These are phyloP conservation scores for Eleusine coracana DNA, from an alignment of 176 grass and related monocot genomes.

Conservation along the genomic window DNA sequence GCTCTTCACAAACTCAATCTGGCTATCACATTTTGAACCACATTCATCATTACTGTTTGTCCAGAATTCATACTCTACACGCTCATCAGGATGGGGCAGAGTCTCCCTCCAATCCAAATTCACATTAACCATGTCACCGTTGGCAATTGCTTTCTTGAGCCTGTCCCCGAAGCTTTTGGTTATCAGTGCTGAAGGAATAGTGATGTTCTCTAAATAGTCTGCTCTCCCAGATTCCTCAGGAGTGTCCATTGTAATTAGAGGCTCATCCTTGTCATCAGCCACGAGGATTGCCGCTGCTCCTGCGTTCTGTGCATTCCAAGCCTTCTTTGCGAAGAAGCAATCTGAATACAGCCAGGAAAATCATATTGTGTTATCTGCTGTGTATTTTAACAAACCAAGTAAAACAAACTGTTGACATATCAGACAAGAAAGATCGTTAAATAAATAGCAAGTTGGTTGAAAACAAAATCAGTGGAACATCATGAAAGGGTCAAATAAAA, in stretches of 20 bases:
- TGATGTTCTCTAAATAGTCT: constrained; percentile 79
- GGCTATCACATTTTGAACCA: constrained; percentile 81
- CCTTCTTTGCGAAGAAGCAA: constrained; percentile 91
- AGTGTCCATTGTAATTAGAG: constrained; percentile 93
- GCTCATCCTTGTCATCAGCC: constrained; percentile 85
- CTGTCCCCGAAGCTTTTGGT: constrained; percentile 71
- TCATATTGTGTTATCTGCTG: neutral
- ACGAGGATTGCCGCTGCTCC: constrained; percentile 83
- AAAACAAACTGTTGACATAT: constrained; percentile 7
- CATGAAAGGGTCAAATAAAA: neutral
- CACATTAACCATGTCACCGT: constrained; percentile 79
- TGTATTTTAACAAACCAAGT: neutral
- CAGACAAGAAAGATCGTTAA: constrained; percentile 15
- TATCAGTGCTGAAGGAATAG: constrained; percentile 78
- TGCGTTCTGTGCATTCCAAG: constrained; percentile 88
- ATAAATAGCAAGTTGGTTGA: neutral
- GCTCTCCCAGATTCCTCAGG: constrained; percentile 56
- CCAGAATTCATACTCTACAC: constrained; percentile 93
- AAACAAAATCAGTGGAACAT: constrained; percentile 8
- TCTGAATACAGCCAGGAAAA: constrained; percentile 42
- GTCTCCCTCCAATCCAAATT: constrained; percentile 94
- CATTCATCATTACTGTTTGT: constrained; percentile 94
- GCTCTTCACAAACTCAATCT: constrained; percentile 89
- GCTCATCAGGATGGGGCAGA: constrained; percentile 79
- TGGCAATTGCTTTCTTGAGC: constrained; percentile 60